Base-by-base conservation (phyloP, 179 eudicot genomes). In the Monotropa hypopitys region DNA sequence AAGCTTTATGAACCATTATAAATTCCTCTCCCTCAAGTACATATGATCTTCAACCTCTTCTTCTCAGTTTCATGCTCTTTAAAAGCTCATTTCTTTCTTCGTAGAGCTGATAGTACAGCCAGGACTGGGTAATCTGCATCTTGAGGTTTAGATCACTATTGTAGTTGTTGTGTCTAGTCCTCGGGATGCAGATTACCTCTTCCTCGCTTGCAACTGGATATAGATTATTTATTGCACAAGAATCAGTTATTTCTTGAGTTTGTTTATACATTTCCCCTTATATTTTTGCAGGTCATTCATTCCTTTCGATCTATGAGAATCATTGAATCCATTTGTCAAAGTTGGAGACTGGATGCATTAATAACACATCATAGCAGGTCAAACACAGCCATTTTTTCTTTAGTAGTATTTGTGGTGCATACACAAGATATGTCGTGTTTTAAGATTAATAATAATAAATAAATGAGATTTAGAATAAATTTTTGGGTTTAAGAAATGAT, bases 51-150 rank as follows among this genome's bases (percentile, higher is more conserved):
- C 81, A 62, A 50, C 81, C 54, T 38, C 23, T 23, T 43, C 30
- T 16, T 23, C 30, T 32, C 26, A 1, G 15, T 65, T 74, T 7
- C 43, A 30, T 54, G 20, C 46, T 46, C 57, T 54, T 53, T 23
- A 18, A n/a, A 35, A 11, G 30, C 11, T 74, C 53, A 59, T 45
- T 43, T 30, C 4, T 65, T 16, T 2, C 43, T 50, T 11, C 2
- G 15, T 2, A n/a, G 62, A 56, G 26, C 18, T 30, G 32, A 71
- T 72, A 61, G 65, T 57, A 77, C 30, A 5, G 76, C 75, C 32
- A 78, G 82, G 85, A 80, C 43, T n/a, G 57, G 83, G 83, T 82
- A 85, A 85, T 85, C 87, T 85, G 87, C 85, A 85, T 85, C 87
- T 85, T 85, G 87, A 82, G 87, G 87, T 85, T 80, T 85, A 65